These are phyloP conservation scores for Teratosphaeria zuluensis DNA, from an alignment of 2,329 filamentous ascomycete genomes.

Conservation along the genomic window DNA sequence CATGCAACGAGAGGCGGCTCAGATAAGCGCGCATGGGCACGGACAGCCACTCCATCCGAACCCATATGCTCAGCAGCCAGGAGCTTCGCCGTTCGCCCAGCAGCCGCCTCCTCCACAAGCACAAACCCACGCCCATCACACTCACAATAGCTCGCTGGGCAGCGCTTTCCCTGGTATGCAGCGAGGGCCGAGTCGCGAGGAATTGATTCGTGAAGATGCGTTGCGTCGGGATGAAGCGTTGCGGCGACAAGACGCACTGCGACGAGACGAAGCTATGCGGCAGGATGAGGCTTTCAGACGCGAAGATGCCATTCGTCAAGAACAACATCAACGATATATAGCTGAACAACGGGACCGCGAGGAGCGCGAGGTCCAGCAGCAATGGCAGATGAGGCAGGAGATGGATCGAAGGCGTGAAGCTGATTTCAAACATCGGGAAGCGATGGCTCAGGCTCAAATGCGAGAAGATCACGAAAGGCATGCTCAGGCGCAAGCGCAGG, in stretches of 20 bases:
- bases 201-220: slow-evolving; percentile 9
- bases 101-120: slow-evolving; percentile 12
- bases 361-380: neutral
- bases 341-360: neutral
- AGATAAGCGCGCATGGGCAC: slow-evolving; percentile 9
- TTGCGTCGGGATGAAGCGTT: neutral
- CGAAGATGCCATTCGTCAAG: neutral
- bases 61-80: slow-evolving; percentile 18
- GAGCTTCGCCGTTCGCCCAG: slow-evolving; percentile 13
- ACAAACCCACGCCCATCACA: slow-evolving; percentile 21
- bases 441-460: neutral
- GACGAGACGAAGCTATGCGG: neutral
- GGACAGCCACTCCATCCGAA: slow-evolving; percentile 19
- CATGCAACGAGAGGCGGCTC: slow-evolving; percentile 7
- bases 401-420: neutral
- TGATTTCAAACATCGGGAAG: neutral
- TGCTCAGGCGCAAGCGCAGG: slow-evolving; percentile 5
- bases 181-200: slow-evolving; percentile 18
- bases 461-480: neutral
- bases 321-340: neutral
- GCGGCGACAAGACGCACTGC: neutral
- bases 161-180: slow-evolving; percentile 13
- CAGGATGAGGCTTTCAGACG: neutral
- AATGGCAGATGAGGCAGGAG: neutral
- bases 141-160: slow-evolving; percentile 21